Evolutionary conservation across 1,284 basidiomycete genomes (phyloP).

Genomic region (Taiwanofungus camphoratus): DNA sequence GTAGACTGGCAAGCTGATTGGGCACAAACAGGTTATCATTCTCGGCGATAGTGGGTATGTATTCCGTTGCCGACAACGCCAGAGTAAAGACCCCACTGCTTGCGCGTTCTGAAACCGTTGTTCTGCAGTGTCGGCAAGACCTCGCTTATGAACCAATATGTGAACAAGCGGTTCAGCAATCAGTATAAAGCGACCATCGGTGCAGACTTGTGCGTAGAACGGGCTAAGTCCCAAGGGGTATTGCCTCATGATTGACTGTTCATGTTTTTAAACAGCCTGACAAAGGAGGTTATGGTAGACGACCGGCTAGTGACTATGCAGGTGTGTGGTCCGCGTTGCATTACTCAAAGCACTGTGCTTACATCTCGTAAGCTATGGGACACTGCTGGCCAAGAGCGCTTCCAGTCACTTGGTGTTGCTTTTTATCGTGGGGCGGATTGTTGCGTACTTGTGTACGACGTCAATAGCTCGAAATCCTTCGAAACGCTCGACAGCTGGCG

Average conservation of each 20-base stretch:
- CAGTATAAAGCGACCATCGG: conserved; percentile 99
- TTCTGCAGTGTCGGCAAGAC: conserved; percentile 91
- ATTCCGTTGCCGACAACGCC: conserved; percentile 14
- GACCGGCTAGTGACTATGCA: conserved; percentile 99
- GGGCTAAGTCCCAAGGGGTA: neutral
- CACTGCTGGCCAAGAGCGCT: conserved; percentile 98
- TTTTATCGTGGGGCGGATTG: conserved; percentile 99
- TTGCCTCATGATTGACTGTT: neutral
- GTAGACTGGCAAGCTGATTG: conserved; percentile 11
- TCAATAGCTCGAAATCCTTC: conserved; percentile 97
- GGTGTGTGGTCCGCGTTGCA: conserved; percentile 39
- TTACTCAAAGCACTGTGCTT: conserved; percentile 9
- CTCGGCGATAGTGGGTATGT: conserved; percentile 94
- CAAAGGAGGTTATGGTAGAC: conserved; percentile 98
- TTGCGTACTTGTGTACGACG: conserved; percentile 98
- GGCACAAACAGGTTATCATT: conserved; percentile 82
- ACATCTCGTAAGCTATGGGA: conserved; percentile 80
- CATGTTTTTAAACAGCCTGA: conserved; percentile 60
- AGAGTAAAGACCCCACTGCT: no score
- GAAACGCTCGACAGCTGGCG: conserved; percentile 97
- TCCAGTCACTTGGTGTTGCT: conserved; percentile 97
- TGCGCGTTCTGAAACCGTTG: no score
- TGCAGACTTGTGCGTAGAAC: conserved; percentile 71
- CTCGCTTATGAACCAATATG: conserved; percentile 99
- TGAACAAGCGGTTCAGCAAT: conserved; percentile 99